Conservation (phyloP, 768 basidiomycete genomes). For the Pisolithus orientalis region DNA sequence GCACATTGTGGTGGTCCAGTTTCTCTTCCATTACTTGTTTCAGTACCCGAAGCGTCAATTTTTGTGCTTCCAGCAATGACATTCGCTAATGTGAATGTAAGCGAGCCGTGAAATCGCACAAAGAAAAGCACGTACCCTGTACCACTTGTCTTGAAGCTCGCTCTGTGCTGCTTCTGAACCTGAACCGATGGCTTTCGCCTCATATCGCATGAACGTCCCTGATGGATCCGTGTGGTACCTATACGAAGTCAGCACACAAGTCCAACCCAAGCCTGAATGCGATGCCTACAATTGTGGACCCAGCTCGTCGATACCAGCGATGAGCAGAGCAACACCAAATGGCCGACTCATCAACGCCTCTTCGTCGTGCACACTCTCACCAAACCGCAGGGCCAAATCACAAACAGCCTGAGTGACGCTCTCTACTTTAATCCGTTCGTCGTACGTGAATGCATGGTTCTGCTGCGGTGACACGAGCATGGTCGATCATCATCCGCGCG, state of each 20-base stretch:
- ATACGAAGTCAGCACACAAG: slow-evolving; percentile 1
- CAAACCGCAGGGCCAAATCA: slow-evolving; percentile 93
- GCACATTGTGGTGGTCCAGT: slow-evolving; percentile 97
- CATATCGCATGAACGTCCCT: slow-evolving; percentile 93
- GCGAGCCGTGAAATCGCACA: not conserved
- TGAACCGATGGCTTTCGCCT: slow-evolving; percentile 97
- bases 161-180: slow-evolving; percentile 97
- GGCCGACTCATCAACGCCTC: slow-evolving; percentile 99
- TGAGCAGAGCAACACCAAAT: slow-evolving; percentile 94
- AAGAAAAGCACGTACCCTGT: slow-evolving; percentile 53
- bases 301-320: slow-evolving; percentile 94
- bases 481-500: slow-evolving; percentile 99
- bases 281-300: slow-evolving; percentile 87
- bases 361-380: slow-evolving; percentile 98
- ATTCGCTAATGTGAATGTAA: slow-evolving; percentile 61
- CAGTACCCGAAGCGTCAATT: slow-evolving; percentile 78
- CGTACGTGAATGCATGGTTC: slow-evolving; percentile 94
- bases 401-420: slow-evolving; percentile 97
- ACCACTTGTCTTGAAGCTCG: slow-evolving; percentile 95
- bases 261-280: not conserved
- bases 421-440: slow-evolving; percentile 95
- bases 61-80: slow-evolving; percentile 82
- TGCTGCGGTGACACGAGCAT: slow-evolving; percentile 95
- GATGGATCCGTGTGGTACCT: slow-evolving; percentile 99
- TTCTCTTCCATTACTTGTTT: slow-evolving; percentile 99